Evolutionary conservation across 2,329 filamentous ascomycete species (phyloP).

Genomic region (Hypoxylon sp.): DNA sequence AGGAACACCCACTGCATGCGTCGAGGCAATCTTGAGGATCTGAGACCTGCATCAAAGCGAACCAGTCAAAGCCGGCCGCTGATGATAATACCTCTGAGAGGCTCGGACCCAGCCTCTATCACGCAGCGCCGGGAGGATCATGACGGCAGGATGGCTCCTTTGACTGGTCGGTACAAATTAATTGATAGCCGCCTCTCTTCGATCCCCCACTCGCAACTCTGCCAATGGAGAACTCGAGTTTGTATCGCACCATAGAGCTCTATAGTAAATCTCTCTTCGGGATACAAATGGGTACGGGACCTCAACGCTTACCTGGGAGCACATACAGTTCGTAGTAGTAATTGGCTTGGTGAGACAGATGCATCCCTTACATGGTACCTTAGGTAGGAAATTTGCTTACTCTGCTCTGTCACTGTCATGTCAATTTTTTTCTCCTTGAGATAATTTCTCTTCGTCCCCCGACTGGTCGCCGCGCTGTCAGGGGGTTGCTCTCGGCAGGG

Average conservation of each 20-base stretch:
- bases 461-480: conserved; percentile 3
- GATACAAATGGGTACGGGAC: conserved; percentile 23
- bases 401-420: conserved; percentile 2
- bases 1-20: conserved; percentile 16
- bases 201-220: background rate
- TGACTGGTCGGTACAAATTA: conserved; percentile 21
- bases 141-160: conserved; percentile 28
- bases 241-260: conserved; percentile 3
- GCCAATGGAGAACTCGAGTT: conserved; percentile 5
- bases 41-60: conserved; percentile 28
- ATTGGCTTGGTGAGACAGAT: conserved; percentile 5
- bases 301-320: conserved; percentile 27
- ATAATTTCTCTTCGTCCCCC: conserved; percentile 8
- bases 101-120: conserved; percentile 14
- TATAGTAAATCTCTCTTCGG: conserved; percentile 4
- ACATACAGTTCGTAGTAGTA: too few relatives aligned
- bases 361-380: background rate
- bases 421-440: conserved; percentile 1
- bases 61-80: conserved; percentile 32
- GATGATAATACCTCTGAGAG: conserved; percentile 33
- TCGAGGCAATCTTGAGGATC: conserved; percentile 22
- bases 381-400: conserved; percentile 6
- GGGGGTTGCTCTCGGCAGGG: conserved; percentile 14
- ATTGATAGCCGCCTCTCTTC: conserved; percentile 10
- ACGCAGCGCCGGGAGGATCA: conserved; percentile 27